A percentile compares a stretch with the other conserved stretches of the same genome.
Evolutionary conservation across 305 asterid genomes (phyloP).

Genomic region (Ilex paraguariensis): DNA sequence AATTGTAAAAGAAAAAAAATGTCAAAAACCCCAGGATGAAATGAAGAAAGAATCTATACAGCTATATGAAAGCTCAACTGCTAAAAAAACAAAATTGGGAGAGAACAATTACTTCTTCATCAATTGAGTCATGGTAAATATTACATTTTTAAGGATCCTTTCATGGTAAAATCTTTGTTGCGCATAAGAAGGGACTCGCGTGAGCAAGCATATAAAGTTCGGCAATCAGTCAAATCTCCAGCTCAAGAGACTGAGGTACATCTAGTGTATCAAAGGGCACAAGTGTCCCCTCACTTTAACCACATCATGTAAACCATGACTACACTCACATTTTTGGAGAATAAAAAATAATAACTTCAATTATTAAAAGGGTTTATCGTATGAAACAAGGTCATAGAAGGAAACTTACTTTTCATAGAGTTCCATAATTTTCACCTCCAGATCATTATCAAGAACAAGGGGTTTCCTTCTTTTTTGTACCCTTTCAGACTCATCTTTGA

Average conservation of each 20-base stretch:
- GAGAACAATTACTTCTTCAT: too few relatives aligned
- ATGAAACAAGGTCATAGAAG: constrained; percentile 5
- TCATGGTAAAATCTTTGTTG: too few relatives aligned
- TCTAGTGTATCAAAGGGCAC: too few relatives aligned
- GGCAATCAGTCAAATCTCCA: too few relatives aligned
- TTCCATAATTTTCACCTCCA: constrained; percentile 47
- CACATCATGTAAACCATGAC: neutral
- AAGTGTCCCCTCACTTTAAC: too few relatives aligned
- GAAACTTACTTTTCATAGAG: constrained; percentile 69
- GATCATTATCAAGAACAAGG: constrained; percentile 36
- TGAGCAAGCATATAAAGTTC: too few relatives aligned
- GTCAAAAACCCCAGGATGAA: constrained; percentile 17
- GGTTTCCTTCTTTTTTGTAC: constrained; percentile 33
- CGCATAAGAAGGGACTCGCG: too few relatives aligned
- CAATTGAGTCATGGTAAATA: too few relatives aligned
- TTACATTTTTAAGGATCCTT: too few relatives aligned
- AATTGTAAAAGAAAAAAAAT: constrained; percentile 2
- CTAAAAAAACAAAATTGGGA: constrained; percentile 7
- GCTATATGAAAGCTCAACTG: neutral
- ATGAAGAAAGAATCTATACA: constrained; percentile 2
- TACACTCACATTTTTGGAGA: neutral
- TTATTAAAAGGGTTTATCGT: neutral
- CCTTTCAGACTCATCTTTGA: constrained; percentile 33
- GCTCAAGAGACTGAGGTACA: too few relatives aligned
- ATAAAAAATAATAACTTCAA: neutral